Evolutionary conservation across 2,329 filamentous ascomycete species (phyloP).

Genomic region (Gaeumannomyces sp.): DNA sequence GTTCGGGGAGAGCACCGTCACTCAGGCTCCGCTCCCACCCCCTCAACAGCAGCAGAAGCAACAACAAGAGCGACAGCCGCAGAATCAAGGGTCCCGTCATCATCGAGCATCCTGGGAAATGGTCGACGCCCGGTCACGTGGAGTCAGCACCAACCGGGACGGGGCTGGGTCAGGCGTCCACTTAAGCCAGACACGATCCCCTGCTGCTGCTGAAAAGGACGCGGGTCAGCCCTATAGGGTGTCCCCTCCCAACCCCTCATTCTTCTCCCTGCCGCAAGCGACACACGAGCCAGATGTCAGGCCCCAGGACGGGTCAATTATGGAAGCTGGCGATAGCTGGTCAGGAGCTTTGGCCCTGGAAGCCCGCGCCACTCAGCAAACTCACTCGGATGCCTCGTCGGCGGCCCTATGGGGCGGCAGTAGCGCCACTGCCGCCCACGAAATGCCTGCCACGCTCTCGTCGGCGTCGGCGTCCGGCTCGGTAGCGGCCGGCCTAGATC

Average conservation of each 20-base stretch:
- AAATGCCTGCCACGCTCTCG: neutral
- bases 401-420: neutral
- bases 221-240: constrained; percentile 11
- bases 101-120: neutral
- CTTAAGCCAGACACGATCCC: constrained; percentile 13
- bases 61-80: constrained; percentile 3
- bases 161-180: constrained; percentile 9
- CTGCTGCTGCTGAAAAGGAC: constrained; percentile 14
- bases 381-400: constrained; percentile 4
- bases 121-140: constrained; percentile 20
- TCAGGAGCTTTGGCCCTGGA: neutral
- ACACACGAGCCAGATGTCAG: constrained; percentile 13
- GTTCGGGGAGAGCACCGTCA: neutral
- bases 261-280: constrained; percentile 8
- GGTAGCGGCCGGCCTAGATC: neutral
- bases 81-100: constrained; percentile 11
- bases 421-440: neutral
- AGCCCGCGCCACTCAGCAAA: neutral
- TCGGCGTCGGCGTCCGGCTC: neutral
- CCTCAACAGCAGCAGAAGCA: neutral
- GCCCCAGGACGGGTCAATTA: constrained; percentile 10
- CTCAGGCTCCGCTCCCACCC: neutral
- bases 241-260: constrained; percentile 8
- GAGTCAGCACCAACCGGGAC: constrained; percentile 19
- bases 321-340: constrained; percentile 10